Evolutionary conservation across 73 alveolate genomes (phyloP).

Genomic region (Stentor coeruleus): DNA sequence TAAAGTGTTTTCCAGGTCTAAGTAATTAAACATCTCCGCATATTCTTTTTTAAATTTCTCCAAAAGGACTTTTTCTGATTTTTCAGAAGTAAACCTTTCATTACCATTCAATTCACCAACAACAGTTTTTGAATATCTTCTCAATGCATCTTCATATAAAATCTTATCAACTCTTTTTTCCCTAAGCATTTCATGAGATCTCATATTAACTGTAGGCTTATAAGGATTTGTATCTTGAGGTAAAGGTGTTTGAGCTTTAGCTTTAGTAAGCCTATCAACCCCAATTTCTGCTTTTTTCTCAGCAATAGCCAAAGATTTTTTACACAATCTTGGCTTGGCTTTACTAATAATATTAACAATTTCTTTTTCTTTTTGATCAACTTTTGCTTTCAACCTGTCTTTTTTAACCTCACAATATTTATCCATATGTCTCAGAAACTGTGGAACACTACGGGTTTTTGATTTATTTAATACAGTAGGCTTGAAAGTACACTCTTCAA

Average conservation of each 20-base stretch:
- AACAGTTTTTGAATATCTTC: background rate
- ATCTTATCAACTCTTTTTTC: background rate
- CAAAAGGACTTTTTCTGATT: constrained; percentile 7
- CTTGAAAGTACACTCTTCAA: constrained; percentile 30
- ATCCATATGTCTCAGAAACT: background rate
- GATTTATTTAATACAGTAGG: background rate
- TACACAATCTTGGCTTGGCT: background rate
- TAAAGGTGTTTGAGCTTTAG: background rate
- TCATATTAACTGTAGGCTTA: constrained; percentile 11
- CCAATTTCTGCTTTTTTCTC: constrained; percentile 9
- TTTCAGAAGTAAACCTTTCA: background rate
- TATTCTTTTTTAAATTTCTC: constrained; percentile 8
- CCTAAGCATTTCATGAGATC: background rate
- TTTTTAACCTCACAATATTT: background rate
- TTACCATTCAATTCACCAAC: background rate
- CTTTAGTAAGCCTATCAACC: background rate
- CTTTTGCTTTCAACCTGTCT: background rate
- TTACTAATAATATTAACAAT: too few species aligned
- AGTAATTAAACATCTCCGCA: background rate
- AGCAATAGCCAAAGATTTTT: background rate
- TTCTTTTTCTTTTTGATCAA: background rate
- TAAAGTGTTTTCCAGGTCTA: background rate
- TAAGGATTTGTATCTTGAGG: background rate
- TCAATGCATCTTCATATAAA: constrained; percentile 25
- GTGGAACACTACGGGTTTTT: background rate